Evolutionary conservation across 2,329 filamentous ascomycete genomes (phyloP).

Genomic region (Lasiodiplodia theobromae): DNA sequence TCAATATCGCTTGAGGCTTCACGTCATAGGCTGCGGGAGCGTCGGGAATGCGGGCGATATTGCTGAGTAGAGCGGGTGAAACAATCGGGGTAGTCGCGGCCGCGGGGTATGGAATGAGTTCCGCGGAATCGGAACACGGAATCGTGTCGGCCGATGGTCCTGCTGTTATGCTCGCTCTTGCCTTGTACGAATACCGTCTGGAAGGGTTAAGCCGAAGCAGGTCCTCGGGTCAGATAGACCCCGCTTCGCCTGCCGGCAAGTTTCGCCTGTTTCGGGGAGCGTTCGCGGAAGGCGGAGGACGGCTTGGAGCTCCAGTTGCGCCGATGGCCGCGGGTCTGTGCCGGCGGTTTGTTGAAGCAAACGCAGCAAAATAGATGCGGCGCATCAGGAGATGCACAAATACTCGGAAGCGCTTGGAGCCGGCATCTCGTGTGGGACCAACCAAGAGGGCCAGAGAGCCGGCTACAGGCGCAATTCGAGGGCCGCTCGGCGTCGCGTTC

Average conservation of each 20-base stretch:
- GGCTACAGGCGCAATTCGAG: background rate
- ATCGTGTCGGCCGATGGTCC: background rate
- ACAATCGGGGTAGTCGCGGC: background rate
- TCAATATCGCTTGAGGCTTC: background rate
- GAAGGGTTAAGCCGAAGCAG: slow-evolving; percentile 11
- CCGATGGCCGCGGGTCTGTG: background rate
- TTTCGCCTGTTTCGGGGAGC: slow-evolving; percentile 21
- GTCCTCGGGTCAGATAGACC: slow-evolving; percentile 20
- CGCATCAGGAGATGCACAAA: background rate
- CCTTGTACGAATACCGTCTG: slow-evolving; percentile 8
- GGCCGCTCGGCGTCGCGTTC: background rate
- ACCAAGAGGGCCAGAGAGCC: background rate
- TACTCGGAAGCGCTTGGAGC: background rate
- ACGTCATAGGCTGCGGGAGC: background rate
- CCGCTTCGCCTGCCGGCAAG: slow-evolving; percentile 20
- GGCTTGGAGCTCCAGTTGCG: background rate
- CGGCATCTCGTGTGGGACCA: background rate
- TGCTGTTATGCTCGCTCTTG: background rate
- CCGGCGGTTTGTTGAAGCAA: background rate
- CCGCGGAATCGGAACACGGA: background rate
- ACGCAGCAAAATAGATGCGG: background rate
- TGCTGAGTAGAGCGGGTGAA: background rate
- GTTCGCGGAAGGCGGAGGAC: slow-evolving; percentile 1
- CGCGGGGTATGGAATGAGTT: background rate
- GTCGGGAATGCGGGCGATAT: background rate